These are phyloP conservation scores for Botrytis sinoallii DNA, from an alignment of 2,329 filamentous ascomycete genomes.

Conservation along the genomic window DNA sequence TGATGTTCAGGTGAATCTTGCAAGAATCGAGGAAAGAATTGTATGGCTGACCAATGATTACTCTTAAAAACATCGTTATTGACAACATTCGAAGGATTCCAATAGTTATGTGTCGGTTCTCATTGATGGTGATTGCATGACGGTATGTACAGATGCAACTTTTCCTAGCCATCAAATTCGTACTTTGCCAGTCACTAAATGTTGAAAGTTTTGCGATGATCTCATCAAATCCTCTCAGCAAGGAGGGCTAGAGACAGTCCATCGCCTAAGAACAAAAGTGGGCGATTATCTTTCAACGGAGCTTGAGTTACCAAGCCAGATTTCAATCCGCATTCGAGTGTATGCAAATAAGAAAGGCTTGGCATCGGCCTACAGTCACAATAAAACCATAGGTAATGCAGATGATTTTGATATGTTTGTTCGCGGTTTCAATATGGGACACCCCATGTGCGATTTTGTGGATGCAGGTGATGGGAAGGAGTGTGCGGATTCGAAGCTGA, in stretches of 20 bases:
- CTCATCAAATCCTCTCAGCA: neutral
- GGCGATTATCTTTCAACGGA: conserved; percentile 19
- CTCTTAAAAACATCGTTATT: neutral
- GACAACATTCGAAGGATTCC: neutral
- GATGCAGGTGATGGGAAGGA: conserved; percentile 45
- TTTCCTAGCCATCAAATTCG: neutral
- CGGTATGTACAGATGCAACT: conserved; percentile 31
- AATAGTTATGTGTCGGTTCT: conserved; percentile 39
- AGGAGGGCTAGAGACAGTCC: neutral
- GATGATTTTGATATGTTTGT: conserved; percentile 34
- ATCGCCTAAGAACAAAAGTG: conserved; percentile 4
- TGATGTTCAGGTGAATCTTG: conserved; percentile 5
- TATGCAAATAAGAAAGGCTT: conserved; percentile 42
- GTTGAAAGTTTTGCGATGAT: neutral
- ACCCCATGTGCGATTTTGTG: conserved; percentile 41
- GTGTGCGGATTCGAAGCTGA: conserved; percentile 43
- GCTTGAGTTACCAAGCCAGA: conserved; percentile 24
- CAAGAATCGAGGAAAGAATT: neutral
- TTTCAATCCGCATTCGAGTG: conserved; percentile 39
- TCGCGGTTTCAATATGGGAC: conserved; percentile 43
- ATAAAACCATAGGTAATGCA: conserved; percentile 31
- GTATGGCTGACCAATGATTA: neutral
- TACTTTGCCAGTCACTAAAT: neutral
- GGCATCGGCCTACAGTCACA: conserved; percentile 38
- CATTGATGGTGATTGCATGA: conserved; percentile 43